Base-by-base conservation (phyloP, 2,329 filamentous ascomycete genomes). In the Sclerotinia glacialis region DNA sequence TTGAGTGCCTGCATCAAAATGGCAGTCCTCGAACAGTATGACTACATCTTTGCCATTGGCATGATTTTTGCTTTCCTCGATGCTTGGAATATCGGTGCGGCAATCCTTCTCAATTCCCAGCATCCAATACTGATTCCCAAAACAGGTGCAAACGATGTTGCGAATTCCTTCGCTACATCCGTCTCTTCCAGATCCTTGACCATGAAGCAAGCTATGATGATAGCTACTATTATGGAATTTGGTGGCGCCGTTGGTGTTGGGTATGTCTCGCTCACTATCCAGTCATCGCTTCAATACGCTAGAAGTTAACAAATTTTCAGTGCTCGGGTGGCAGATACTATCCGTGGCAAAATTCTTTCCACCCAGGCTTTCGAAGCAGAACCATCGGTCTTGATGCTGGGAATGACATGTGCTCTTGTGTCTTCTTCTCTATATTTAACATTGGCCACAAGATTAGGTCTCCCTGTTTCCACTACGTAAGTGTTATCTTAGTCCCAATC, bases 111-210 rank as follows among this genome's bases (percentile, higher is more conserved):
- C 46, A 53, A 4, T 12, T 21, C 3, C 8, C 46, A 26, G 2
- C 8, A 34, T 7, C 55, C 5, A n/a, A 46, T 31, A 16, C 40
- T 58, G 40, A 49, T 62, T 37, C n/a, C 9, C 5, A 23, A 34
- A 40, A 52, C 8, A 62, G 63, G 61, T 52, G 47, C 54, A 89
- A 87, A 93, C 78, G 91, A 93, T 89, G 90, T 94, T 67, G 90
- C 91, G 75, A 94, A 94, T 79, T 81, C 90, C 61, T 93, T 89
- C 88, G 90, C 90, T 9, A 93, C 91, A 72, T 89, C 86, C 74
- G 90, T 93, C 67, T 93, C 90, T 26, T 93, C 90, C n/a, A 81
- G 90, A 64, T 93, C 90, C 71, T 82, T 92, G 74, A 82, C 87
- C 2, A 90, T 91, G 79, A 78, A 85, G 72, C 86, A 89, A 78